Base-by-base conservation (phyloP, 441 rosid species). In the Theobroma grandiflorum region DNA sequence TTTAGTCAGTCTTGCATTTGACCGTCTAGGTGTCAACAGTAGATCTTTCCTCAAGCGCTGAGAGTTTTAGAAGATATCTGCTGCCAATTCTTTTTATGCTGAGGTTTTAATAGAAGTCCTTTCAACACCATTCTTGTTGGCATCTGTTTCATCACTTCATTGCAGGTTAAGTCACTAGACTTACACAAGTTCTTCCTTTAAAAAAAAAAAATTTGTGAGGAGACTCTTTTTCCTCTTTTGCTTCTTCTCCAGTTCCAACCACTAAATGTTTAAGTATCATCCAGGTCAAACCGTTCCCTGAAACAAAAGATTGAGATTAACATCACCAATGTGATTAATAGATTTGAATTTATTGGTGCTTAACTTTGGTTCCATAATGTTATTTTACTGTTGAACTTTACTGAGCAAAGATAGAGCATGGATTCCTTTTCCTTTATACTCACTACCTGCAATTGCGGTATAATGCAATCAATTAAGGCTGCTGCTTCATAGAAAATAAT, bases 341-440 rank as follows among this genome's bases (percentile, higher is more conserved):
- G 15, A 59, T 31, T 74, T 42, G 33, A 26, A 74, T 15, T 38
- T 40, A 16, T 3, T 20, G 38, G 14, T 26, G 10, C 40, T 75
- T 75, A 52, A 45, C n/a, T 75, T 59, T 6, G 33, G 76, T 37
- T 73, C 33, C 6, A 37, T 73, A 71, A 31, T 15, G 75, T 49
- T 49, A 38, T 38, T 37, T 53, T 55, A 55, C 14, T 20, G 16
- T 49, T 52, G 16, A 20, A 42, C 59, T 52, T 70, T 14, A 59
- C 68, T 16, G 26, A 15, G 42, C 38, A 7, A 43, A 74, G 78
- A 61, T 16, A 62, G 42, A 75, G 40, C 55, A 31, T 1, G 10
- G 26, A 10, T 61, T 63, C n/a, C 20, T 40, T 58, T 57, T 53
- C 35, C 15, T 57, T 72, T 58, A 50, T 57, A 40, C 66, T 22